A percentile compares a stretch with the other conserved stretches of the same genome.
Evolutionary conservation across 192 early-diverging fungal genomes (phyloP).

Genomic region (Coemansia reversa): DNA sequence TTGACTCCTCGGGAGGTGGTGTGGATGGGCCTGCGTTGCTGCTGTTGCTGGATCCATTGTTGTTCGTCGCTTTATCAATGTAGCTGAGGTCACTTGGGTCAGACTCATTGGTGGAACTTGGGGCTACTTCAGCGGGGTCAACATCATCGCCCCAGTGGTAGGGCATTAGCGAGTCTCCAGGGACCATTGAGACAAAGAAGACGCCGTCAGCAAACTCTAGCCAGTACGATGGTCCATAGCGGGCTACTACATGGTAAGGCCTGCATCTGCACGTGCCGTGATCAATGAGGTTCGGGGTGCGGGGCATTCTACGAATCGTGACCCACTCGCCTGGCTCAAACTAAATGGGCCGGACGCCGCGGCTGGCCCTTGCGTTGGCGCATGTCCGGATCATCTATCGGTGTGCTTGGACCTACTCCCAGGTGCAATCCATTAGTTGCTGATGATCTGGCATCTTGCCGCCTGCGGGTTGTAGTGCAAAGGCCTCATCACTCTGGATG

Average conservation of each 20-base stretch:
- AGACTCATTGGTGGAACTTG: no score
- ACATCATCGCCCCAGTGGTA: no score
- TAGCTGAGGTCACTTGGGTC: no score
- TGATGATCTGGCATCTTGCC: neutral
- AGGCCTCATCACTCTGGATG: neutral
- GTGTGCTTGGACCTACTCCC: neutral
- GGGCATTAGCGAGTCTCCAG: no score
- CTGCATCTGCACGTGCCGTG: neutral
- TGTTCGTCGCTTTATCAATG: no score
- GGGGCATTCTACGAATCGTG: neutral
- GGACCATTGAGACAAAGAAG: no score
- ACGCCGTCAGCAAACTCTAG: neutral
- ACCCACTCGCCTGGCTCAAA: constrained; percentile 12
- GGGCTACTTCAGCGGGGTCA: no score
- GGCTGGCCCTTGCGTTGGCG: neutral
- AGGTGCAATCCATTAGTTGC: neutral
- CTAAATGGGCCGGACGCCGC: neutral
- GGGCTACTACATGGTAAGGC: constrained; percentile 5
- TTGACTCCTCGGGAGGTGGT: no score
- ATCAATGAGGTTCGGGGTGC: constrained; percentile 4
- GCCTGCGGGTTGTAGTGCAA: neutral
- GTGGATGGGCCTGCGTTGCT: no score
- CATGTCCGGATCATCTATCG: neutral
- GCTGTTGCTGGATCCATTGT: no score
- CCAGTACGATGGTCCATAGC: neutral